Evolutionary conservation across 805 yeast species (phyloP).

Genomic region (Lachancea nothofagi): DNA sequence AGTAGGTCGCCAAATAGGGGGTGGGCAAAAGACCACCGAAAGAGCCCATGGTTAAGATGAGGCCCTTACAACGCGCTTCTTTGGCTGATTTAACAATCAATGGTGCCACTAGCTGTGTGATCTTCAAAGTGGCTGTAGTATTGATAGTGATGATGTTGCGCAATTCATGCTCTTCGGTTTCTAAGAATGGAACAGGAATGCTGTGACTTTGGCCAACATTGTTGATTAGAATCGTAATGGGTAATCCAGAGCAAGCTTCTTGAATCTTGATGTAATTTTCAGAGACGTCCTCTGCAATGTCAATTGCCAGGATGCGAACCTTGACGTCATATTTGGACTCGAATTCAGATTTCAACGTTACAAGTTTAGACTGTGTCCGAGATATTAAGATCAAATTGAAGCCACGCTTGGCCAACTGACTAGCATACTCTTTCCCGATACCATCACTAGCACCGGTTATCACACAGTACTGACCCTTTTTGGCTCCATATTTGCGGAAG

Average conservation of each 20-base stretch:
- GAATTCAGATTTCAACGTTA: constrained; percentile 57
- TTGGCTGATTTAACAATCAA: constrained; percentile 51
- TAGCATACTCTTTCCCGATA: constrained; percentile 86
- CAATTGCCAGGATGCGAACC: constrained; percentile 68
- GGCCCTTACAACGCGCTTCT: constrained; percentile 47
- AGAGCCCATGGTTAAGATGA: constrained; percentile 92
- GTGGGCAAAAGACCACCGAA: constrained; percentile 93
- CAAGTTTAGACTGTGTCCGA: constrained; percentile 75
- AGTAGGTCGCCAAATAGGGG: constrained; percentile 86
- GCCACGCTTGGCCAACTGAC: constrained; percentile 79
- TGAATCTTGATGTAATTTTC: constrained; percentile 51
- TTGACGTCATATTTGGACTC: constrained; percentile 52
- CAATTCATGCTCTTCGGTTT: constrained; percentile 71
- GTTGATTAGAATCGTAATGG: constrained; percentile 74
- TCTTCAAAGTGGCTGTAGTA: constrained; percentile 73
- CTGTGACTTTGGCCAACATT: constrained; percentile 94
- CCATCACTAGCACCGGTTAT: constrained; percentile 98
- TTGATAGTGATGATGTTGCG: constrained; percentile 78
- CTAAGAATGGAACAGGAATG: constrained; percentile 88
- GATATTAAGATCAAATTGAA: constrained; percentile 80
- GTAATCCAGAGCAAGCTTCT: constrained; percentile 43
- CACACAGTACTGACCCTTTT: constrained; percentile 77
- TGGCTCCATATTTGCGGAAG: constrained; percentile 70
- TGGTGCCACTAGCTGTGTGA: constrained; percentile 78
- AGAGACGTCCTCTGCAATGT: constrained; percentile 60